Percentiles rank a stretch among this genome's conserved stretches.
Evolutionary conservation across 1,284 basidiomycete species (phyloP).

Genomic region (Veloporphyrellus conicus): DNA sequence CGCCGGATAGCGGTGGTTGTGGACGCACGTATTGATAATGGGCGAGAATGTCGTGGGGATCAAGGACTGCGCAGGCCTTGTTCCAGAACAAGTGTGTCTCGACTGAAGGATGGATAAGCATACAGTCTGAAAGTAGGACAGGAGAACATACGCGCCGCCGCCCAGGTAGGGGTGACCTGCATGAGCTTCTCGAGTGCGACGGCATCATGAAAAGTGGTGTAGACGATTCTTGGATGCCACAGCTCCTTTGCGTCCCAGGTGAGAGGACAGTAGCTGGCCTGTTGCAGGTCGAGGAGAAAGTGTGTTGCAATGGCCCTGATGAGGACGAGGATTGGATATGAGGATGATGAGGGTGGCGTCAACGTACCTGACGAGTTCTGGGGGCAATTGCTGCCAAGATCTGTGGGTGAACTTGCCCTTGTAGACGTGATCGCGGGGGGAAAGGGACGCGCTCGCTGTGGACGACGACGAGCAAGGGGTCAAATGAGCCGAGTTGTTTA

Average conservation of each 20-base stretch:
- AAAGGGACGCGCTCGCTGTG: constrained; percentile 15
- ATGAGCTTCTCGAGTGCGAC: constrained; percentile 59
- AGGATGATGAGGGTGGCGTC: constrained; percentile 26
- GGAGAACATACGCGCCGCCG: constrained; percentile 39
- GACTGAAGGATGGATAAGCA: constrained; percentile 29
- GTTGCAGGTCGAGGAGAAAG: constrained; percentile 50
- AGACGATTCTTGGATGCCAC: constrained; percentile 59
- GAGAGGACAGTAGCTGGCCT: constrained; percentile 45
- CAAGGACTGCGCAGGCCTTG: constrained; percentile 43
- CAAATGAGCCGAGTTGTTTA: constrained; percentile 24
- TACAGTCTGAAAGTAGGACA: neutral
- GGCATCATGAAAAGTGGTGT: constrained; percentile 50
- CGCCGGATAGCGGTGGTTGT: constrained; percentile 22
- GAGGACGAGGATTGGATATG: neutral
- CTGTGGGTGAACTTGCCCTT: constrained; percentile 64
- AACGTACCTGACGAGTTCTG: constrained; percentile 64
- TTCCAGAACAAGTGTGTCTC: constrained; percentile 49
- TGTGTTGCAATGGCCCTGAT: constrained; percentile 59
- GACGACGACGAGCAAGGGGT: constrained; percentile 21
- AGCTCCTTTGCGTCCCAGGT: constrained; percentile 55
- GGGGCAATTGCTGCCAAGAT: constrained; percentile 67
- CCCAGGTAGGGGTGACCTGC: constrained; percentile 44
- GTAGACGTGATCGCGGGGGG: constrained; percentile 38
- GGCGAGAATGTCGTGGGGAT: constrained; percentile 42
- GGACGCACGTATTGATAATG: constrained; percentile 33